Evolutionary conservation across 805 yeast genomes (phyloP), one percentile per base, ranked within the genome.

Genomic region (Starmerella powellii): DNA sequence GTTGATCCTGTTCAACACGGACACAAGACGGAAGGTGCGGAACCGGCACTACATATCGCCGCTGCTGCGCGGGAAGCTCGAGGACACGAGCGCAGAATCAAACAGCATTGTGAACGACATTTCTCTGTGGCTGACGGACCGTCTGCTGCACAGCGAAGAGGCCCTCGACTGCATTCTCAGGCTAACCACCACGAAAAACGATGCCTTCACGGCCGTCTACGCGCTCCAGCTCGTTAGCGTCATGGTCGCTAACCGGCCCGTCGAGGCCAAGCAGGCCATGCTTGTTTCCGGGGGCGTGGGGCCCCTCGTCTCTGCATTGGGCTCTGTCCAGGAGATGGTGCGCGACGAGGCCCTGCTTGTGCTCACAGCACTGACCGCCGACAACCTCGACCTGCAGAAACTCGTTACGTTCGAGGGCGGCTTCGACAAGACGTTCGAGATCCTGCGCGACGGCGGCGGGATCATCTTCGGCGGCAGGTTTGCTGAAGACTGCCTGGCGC

Each of bases 61-160:
- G 10, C 48, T 59, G 24, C 40, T 44, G 19, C 93, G 48, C 53
- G 72, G 18, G 80, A 77, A 55, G 78, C 79, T 61, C 16, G 31
- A 24, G 21, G 33, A 31, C 88, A 8, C 10, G 8, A 11, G 6
- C 86, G 2, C 91, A 91, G 2, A 62, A 77, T 16, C 63, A 76
- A 42, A 38, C 72, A 60, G 66, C 4, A 56, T 63, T 3, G 73
- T 76, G 11, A 97, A 87, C 57, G 53, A 85, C 55, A 82, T 91
- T 50, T 82, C 95, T 0, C 63, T 87, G 42, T 87, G 96, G 94
- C 82, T 91, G 26, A 85, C 97, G 0, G 98, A 91, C 61, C 96
- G 85, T 55, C 66, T 91, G 53, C 80, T 87, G 1, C 87, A 82
- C 62, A 59, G 59, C 31, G 61, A 63, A 27, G 68, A 66, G 10